Conservation (phyloP, 78 protist genomes). For the Dictyostelium brefeldianum region DNA sequence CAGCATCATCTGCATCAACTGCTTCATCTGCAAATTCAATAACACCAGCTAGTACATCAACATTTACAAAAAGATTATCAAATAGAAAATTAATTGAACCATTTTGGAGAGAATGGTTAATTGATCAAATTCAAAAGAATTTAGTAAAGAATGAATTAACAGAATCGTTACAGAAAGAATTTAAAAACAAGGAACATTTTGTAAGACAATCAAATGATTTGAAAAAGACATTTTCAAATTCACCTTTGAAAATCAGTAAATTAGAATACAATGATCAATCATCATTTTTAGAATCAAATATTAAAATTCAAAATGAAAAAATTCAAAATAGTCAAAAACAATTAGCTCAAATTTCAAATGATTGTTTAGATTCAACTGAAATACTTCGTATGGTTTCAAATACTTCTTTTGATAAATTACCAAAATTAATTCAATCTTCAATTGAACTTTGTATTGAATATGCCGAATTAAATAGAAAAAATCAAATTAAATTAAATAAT, state of each 20-base stretch:
- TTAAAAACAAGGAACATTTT: slow-evolving; percentile 24
- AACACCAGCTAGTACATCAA: background rate
- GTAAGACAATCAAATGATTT: slow-evolving; percentile 55
- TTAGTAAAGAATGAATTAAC: slow-evolving; percentile 50
- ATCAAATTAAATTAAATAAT: slow-evolving; percentile 12
- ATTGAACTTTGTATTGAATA: slow-evolving; percentile 73
- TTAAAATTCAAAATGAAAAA: slow-evolving; percentile 57
- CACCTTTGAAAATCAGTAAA: background rate
- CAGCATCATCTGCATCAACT: background rate
- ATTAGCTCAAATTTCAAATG: slow-evolving; percentile 35
- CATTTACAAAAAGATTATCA: background rate
- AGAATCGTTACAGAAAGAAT: slow-evolving; percentile 23
- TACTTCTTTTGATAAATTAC: slow-evolving; percentile 63
- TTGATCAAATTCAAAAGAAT: slow-evolving; percentile 63
- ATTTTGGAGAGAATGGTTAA: slow-evolving; percentile 76
- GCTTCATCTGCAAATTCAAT: background rate
- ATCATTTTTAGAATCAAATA: slow-evolving; percentile 35
- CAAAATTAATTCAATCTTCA: slow-evolving; percentile 71
- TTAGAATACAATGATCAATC: slow-evolving; percentile 61
- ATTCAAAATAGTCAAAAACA: slow-evolving; percentile 35
- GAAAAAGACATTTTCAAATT: slow-evolving; percentile 3
- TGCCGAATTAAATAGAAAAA: slow-evolving; percentile 61
- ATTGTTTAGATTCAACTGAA: slow-evolving; percentile 54
- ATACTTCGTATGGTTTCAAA: slow-evolving; percentile 60
- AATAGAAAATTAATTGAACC: slow-evolving; percentile 11